Conservation (phyloP, 176 grass and related monocot genomes). For the Secale cereale region DNA sequence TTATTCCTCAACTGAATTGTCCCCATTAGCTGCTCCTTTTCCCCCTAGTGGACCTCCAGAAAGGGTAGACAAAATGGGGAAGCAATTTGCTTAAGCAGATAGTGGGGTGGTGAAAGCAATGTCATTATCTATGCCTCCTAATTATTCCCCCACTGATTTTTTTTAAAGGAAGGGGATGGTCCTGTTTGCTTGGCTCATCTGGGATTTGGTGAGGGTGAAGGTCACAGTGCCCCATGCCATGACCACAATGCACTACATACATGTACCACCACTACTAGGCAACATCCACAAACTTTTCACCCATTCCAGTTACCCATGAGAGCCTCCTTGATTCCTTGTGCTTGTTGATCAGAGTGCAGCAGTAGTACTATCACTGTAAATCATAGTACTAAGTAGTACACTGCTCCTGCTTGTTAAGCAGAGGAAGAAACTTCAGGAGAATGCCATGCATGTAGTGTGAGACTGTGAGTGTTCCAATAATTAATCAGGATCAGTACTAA, state of each 20-base stretch:
- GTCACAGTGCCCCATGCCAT: constrained; percentile 35
- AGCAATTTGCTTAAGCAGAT: constrained; percentile 14
- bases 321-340: constrained; percentile 29
- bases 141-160: constrained; percentile 23
- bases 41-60: constrained; percentile 15
- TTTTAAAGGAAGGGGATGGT: constrained; percentile 17
- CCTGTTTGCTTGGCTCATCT: constrained; percentile 44
- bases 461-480: constrained; percentile 16
- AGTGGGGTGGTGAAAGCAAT: constrained; percentile 49
- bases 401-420: not conserved
- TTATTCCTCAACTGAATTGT: constrained; percentile 47
- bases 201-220: constrained; percentile 43
- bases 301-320: constrained; percentile 43
- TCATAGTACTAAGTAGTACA: not conserved
- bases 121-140: not conserved
- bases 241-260: not conserved
- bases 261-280: not conserved
- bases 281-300: constrained; percentile 51
- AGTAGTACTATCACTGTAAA: not conserved
- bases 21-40: constrained; percentile 14
- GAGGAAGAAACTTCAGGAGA: constrained; percentile 14
- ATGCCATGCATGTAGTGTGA: constrained; percentile 14
- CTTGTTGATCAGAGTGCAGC: constrained; percentile 22
- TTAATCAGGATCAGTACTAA: constrained; percentile 26
- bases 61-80: constrained; percentile 22